phyloP scores from a whole-genome alignment of 495 filamentous ascomycete species.

The Aspergillus carlsbadensis region DNA sequence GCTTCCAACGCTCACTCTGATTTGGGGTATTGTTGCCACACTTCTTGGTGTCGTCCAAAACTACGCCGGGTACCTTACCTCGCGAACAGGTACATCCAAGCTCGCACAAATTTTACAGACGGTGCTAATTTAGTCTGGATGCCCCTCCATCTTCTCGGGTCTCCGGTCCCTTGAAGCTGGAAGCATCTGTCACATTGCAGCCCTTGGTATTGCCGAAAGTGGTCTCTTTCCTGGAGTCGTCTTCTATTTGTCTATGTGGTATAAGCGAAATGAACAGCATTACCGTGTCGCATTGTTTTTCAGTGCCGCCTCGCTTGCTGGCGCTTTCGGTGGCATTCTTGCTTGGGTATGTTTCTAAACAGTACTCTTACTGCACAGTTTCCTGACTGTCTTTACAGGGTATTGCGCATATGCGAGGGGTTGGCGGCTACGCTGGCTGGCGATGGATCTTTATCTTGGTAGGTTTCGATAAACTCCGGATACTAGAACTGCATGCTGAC shows the following conservation, averaged over 20 bases:
- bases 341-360: slow-evolving; percentile 47
- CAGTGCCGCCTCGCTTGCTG: slow-evolving; percentile 68
- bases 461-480: slow-evolving; percentile 14
- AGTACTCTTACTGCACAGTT: neutral
- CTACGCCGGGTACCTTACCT: slow-evolving; percentile 60
- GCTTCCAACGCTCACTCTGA: slow-evolving; percentile 53
- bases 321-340: slow-evolving; percentile 76
- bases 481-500: neutral
- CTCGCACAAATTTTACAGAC: neutral
- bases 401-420: slow-evolving; percentile 58
- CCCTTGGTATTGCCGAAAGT: slow-evolving; percentile 43
- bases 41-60: slow-evolving; percentile 69
- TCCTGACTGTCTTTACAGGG: slow-evolving; percentile 32
- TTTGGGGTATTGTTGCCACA: slow-evolving; percentile 67
- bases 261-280: slow-evolving; percentile 68
- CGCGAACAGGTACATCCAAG: slow-evolving; percentile 43
- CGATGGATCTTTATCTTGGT: slow-evolving; percentile 82
- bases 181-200: slow-evolving; percentile 18
- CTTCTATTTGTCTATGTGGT: slow-evolving; percentile 86
- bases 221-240: slow-evolving; percentile 75
- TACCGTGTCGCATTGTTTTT: slow-evolving; percentile 77
- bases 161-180: slow-evolving; percentile 11
- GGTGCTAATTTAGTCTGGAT: neutral
- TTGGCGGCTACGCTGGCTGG: slow-evolving; percentile 70
- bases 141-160: slow-evolving; percentile 5